Percentiles rank a stretch among this genome's conserved stretches.
Evolutionary conservation across 345 rosid species (phyloP).

Genomic region (Ceriops zippeliana): DNA sequence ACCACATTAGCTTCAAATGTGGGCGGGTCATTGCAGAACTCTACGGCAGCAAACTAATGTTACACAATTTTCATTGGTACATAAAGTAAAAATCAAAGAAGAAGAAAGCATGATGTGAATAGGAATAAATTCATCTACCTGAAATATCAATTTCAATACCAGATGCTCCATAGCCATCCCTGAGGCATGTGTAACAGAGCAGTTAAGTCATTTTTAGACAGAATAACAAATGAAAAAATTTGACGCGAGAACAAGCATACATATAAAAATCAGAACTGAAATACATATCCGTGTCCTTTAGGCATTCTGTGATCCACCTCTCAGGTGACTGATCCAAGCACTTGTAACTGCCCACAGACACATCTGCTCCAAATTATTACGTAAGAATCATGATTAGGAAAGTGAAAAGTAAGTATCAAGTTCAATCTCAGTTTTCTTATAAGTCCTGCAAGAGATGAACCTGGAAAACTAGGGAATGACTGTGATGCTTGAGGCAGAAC

Average conservation of each 20-base stretch:
- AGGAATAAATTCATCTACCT: conserved; percentile 29
- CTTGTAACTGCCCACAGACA: conserved; percentile 51
- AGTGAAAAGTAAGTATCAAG: conserved; percentile 8
- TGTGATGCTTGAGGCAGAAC: conserved; percentile 49
- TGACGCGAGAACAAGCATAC: conserved; percentile 42
- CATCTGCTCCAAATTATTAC: conserved; percentile 32
- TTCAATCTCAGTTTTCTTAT: conserved; percentile 5
- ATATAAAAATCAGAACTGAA: conserved; percentile 44
- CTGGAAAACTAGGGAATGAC: conserved; percentile 62
- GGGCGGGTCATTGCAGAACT: conserved; percentile 48
- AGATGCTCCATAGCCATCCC: conserved; percentile 47
- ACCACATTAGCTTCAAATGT: conserved; percentile 36
- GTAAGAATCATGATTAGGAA: conserved; percentile 7
- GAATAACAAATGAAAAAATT: conserved; percentile 10
- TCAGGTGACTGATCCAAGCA: conserved; percentile 57
- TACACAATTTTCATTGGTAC: not conserved
- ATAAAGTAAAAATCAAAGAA: not conserved
- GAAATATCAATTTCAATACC: conserved; percentile 58
- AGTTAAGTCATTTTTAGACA: conserved; percentile 20
- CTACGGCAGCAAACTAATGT: conserved; percentile 34
- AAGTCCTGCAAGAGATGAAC: conserved; percentile 36
- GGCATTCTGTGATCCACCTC: conserved; percentile 66
- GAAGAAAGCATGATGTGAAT: not conserved
- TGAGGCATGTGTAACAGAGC: conserved; percentile 27
- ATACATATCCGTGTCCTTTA: conserved; percentile 59